Base-by-base conservation (phyloP, 2,329 filamentous ascomycete species). In the Pestalotiopsis sp. region DNA sequence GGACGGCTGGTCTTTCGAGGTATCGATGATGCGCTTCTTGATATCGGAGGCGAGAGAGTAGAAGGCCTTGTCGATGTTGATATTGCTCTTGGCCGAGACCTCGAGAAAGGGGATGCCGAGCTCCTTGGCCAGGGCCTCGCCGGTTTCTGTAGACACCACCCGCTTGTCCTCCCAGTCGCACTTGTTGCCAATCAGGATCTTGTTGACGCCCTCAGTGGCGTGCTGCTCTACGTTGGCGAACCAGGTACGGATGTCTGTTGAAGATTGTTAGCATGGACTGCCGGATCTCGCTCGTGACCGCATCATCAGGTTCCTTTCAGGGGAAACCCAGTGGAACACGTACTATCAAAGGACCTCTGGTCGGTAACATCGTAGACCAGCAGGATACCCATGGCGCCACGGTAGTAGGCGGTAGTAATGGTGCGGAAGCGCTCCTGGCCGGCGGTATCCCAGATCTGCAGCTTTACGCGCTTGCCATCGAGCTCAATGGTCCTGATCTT, bases 121-220 rank as follows among this genome's bases (percentile, higher is more conserved):
- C 83, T 98, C 96, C 83, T 97, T 93, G 69, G 96, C 96, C 68
- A 99, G 89, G 73, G 92, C 91, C 82, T 99, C 95, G 76, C 96
- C 96, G 78, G 94, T 92, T 81, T 98, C 95, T 70, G 93, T 97
- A 64, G 94, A 94, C 57, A 99, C 93, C 67, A 93, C 94, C 75
- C 96, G 92, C 88, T 98, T 98, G 85, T 99, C 96, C 83, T 98
- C 96, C 96, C 96, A 98, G 84, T 99, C 96, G 85, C 96, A 99
- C 85, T 99, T 99, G 89, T 99, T 99, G 81, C 96, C 96, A 75
- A 99, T 98, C 74, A 99, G 89, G 79, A 99, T 98, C 88, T 98
- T 99, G 90, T 98, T 98, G 79, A 99, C 96, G 77, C 96, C 96
- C 84, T 98, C 96, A 77, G 94, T 97, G 69, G 96, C 96, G 84